These are phyloP conservation scores for Didymosphaeria variabile DNA, from an alignment of 2,329 filamentous ascomycete genomes.

Conservation along the genomic window DNA sequence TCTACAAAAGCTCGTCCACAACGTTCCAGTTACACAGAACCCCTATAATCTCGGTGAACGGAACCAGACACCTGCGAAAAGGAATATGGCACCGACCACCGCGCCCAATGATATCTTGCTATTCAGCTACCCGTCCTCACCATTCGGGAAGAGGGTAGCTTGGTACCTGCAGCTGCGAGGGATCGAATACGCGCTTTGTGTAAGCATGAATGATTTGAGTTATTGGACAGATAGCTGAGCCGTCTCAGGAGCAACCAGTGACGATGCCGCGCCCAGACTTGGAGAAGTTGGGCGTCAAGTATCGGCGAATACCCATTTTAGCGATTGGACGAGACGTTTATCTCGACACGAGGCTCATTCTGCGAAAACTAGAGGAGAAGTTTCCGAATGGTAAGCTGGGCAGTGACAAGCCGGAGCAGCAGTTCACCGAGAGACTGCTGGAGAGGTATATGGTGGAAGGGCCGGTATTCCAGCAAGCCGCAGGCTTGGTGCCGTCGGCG, in stretches of 20 bases:
- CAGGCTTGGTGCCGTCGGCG: slow-evolving; percentile 63
- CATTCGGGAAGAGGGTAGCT: slow-evolving; percentile 68
- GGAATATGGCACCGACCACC: slow-evolving; percentile 9
- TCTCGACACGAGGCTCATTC: slow-evolving; percentile 73
- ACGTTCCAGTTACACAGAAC: not conserved
- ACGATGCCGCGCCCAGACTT: slow-evolving; percentile 74
- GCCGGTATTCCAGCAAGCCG: slow-evolving; percentile 63
- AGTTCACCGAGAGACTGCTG: slow-evolving; percentile 58
- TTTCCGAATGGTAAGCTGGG: slow-evolving; percentile 36
- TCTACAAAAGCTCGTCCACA: slow-evolving; percentile 1
- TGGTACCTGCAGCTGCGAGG: slow-evolving; percentile 73
- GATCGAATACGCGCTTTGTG: slow-evolving; percentile 61
- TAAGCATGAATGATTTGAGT: slow-evolving; percentile 4
- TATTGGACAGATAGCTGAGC: slow-evolving; percentile 2
- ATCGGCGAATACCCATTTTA: slow-evolving; percentile 75
- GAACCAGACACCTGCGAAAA: slow-evolving; percentile 2
- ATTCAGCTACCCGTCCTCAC: slow-evolving; percentile 72
- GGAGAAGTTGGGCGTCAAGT: slow-evolving; percentile 66
- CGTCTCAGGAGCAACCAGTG: slow-evolving; percentile 62
- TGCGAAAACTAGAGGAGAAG: slow-evolving; percentile 68
- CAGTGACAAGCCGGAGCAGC: slow-evolving; percentile 1
- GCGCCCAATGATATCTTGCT: slow-evolving; percentile 61
- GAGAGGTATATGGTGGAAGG: slow-evolving; percentile 65
- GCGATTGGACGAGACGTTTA: slow-evolving; percentile 74
- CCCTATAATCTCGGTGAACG: not conserved